A percentile compares a stretch with the other conserved stretches of the same genome.
phyloP scores from a whole-genome alignment of 805 yeast genomes.

The Metschnikowia cubensis region DNA sequence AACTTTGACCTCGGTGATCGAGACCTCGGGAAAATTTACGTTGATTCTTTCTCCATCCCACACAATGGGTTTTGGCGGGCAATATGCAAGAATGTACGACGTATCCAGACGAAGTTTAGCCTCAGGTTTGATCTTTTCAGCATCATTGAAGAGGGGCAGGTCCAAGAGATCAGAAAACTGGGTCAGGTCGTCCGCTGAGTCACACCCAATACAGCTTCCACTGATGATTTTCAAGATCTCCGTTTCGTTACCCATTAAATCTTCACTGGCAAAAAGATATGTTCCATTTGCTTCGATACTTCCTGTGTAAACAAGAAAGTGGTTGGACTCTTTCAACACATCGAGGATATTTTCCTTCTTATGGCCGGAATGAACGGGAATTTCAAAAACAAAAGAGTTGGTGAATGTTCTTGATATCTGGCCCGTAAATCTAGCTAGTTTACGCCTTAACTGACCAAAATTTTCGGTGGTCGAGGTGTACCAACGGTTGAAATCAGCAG shows the following conservation, averaged over 20 bases:
- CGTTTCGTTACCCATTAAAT: slow-evolving; percentile 39
- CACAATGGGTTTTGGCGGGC: slow-evolving; percentile 78
- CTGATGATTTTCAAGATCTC: slow-evolving; percentile 37
- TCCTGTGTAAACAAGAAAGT: slow-evolving; percentile 73
- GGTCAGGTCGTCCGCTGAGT: slow-evolving; percentile 23
- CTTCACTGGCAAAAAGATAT: slow-evolving; percentile 73
- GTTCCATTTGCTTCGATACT: slow-evolving; percentile 69
- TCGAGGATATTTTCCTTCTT: slow-evolving; percentile 50
- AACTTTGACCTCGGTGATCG: slow-evolving; percentile 54
- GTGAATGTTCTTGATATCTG: slow-evolving; percentile 66
- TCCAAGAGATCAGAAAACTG: slow-evolving; percentile 26
- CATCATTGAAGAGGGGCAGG: not conserved
- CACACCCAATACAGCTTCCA: slow-evolving; percentile 39
- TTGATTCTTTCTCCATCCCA: slow-evolving; percentile 84
- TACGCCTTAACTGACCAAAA: slow-evolving; percentile 73
- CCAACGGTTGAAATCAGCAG: slow-evolving; percentile 54
- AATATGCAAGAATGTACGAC: slow-evolving; percentile 68
- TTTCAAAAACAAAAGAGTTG: slow-evolving; percentile 61
- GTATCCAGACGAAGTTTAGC: slow-evolving; percentile 22
- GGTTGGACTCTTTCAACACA: slow-evolving; percentile 59
- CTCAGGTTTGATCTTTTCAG: slow-evolving; percentile 5
- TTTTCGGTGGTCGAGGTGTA: slow-evolving; percentile 62
- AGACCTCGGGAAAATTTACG: slow-evolving; percentile 44
- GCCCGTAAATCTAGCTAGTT: slow-evolving; percentile 71
- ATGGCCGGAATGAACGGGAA: slow-evolving; percentile 41